A percentile compares a stretch with the other conserved stretches of the same genome.
These are phyloP conservation scores for Dacryopinax spathularia DNA, from an alignment of 768 basidiomycete genomes.

Conservation along the genomic window DNA sequence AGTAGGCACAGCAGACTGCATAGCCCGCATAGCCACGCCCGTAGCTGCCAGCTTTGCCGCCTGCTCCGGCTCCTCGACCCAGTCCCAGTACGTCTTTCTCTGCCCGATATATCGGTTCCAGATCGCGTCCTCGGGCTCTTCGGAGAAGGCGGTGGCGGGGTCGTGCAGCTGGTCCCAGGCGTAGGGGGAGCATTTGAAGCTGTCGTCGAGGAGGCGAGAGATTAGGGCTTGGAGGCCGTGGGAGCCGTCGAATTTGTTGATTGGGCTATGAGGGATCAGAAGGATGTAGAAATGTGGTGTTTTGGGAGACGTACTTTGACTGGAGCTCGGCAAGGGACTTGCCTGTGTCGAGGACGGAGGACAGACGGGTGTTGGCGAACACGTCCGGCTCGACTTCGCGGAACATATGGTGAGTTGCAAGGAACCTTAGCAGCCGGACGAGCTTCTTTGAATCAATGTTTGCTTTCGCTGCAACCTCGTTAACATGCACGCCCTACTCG, in stretches of 20 bases:
- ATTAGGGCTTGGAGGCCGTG: constrained; percentile 16
- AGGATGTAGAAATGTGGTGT: constrained; percentile 13
- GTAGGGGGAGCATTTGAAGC: constrained; percentile 14
- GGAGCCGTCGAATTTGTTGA: constrained; percentile 18
- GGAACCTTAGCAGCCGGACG: constrained; percentile 27
- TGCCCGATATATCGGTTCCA: constrained; percentile 19
- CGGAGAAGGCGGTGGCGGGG: constrained; percentile 10
- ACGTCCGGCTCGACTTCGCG: constrained; percentile 22
- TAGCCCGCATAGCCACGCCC: constrained; percentile 20
- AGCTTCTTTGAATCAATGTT: constrained; percentile 24
- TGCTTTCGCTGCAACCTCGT: constrained; percentile 26
- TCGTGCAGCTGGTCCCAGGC: constrained; percentile 16
- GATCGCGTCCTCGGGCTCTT: constrained; percentile 18
- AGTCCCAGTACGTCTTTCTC: constrained; percentile 19
- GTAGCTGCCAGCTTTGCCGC: constrained; percentile 19
- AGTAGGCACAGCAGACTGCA: background rate
- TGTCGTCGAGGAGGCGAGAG: constrained; percentile 15
- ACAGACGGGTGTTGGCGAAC: constrained; percentile 21
- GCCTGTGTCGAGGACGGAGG: constrained; percentile 18
- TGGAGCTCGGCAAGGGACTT: constrained; percentile 5
- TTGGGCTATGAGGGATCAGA: constrained; percentile 15
- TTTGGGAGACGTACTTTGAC: background rate
- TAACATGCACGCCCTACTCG: constrained; percentile 21
- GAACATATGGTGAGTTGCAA: constrained; percentile 23
- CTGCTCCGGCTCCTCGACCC: constrained; percentile 21